Conservation (phyloP, 306 rosid genomes). For the Rosa multiflora region DNA sequence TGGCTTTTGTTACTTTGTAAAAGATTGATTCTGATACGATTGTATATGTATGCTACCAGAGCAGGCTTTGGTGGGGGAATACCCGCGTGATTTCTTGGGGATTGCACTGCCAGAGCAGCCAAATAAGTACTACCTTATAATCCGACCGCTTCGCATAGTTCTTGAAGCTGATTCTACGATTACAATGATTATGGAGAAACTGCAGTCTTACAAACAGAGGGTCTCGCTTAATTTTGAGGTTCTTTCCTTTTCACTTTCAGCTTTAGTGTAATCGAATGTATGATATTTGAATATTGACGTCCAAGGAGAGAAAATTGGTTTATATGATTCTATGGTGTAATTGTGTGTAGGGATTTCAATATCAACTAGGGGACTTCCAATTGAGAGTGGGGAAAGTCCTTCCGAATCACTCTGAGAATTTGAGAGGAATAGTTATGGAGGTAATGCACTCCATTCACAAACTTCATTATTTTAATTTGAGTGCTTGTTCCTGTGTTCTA, state of each 20-base stretch:
- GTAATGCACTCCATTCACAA: slow-evolving; percentile 23
- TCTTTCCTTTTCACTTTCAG: too few relatives aligned
- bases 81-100: slow-evolving; percentile 83
- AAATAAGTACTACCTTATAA: slow-evolving; percentile 69
- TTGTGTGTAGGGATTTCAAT: slow-evolving; percentile 51
- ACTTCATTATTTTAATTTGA: background rate
- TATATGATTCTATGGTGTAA: background rate
- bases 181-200: slow-evolving; percentile 78
- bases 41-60: slow-evolving; percentile 34
- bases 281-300: background rate
- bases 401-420: slow-evolving; percentile 63
- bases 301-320: background rate
- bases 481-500: background rate
- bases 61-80: slow-evolving; percentile 38
- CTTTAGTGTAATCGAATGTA: background rate
- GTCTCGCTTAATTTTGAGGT: slow-evolving; percentile 85
- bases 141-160: slow-evolving; percentile 70
- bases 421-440: slow-evolving; percentile 95
- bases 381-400: slow-evolving; percentile 75
- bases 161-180: slow-evolving; percentile 81
- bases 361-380: slow-evolving; percentile 83
- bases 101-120: slow-evolving; percentile 77
- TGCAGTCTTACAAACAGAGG: slow-evolving; percentile 84
- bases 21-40: background rate
- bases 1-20: background rate